These are phyloP conservation scores for Aspergillus caelatus DNA, from an alignment of 2,329 filamentous ascomycete species.

Conservation along the genomic window DNA sequence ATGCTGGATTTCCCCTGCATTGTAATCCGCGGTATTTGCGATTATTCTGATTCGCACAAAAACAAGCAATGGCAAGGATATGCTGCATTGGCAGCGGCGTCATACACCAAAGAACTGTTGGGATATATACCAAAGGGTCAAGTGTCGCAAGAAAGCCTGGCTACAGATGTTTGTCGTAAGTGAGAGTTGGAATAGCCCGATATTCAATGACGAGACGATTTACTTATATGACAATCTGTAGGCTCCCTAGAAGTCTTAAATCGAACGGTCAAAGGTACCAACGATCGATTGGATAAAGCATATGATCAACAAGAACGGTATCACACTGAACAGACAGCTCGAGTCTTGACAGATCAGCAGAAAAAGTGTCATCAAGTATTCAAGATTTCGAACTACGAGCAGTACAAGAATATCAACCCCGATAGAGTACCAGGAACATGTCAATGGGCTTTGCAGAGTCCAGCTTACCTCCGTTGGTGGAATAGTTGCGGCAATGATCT, in stretches of 20 bases:
- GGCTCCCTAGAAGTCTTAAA: not conserved
- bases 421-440: too few species aligned
- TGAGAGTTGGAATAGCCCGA: not conserved
- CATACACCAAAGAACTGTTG: constrained; percentile 22
- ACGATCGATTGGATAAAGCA: constrained; percentile 9
- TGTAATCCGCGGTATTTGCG: too few species aligned
- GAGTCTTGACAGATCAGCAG: too few species aligned
- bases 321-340: too few species aligned
- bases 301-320: not conserved
- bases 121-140: constrained; percentile 7
- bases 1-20: too few species aligned
- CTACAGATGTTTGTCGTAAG: constrained; percentile 4
- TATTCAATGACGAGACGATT: not conserved
- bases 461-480: too few species aligned
- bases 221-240: too few species aligned
- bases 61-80: constrained; percentile 17
- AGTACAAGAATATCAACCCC: too few species aligned
- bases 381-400: too few species aligned
- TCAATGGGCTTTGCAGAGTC: too few species aligned
- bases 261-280: not conserved
- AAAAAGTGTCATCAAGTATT: too few species aligned
- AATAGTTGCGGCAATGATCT: constrained; percentile 22
- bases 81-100: constrained; percentile 19
- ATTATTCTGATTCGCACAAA: constrained; percentile 18
- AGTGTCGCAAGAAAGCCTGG: constrained; percentile 10